These are phyloP conservation scores for Arthroderma sp. DNA, from an alignment of 2,329 filamentous ascomycete species.

Conservation along the genomic window DNA sequence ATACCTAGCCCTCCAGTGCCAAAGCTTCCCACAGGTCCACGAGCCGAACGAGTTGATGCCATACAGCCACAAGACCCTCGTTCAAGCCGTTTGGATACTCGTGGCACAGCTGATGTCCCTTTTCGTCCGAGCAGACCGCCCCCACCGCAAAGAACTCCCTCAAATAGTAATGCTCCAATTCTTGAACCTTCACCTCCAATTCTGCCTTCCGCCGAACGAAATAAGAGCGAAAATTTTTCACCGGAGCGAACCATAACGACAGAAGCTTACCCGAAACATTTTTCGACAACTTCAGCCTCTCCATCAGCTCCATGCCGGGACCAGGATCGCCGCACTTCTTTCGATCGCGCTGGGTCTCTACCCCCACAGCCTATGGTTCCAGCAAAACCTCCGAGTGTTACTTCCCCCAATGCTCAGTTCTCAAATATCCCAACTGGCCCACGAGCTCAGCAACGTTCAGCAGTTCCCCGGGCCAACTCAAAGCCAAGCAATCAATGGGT, in stretches of 20 bases:
- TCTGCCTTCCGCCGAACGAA: not conserved
- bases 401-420: constrained; percentile 24
- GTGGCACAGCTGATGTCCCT: constrained; percentile 16
- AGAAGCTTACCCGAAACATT: too few relatives aligned
- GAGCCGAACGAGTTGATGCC: constrained; percentile 24
- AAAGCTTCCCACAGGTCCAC: constrained; percentile 32
- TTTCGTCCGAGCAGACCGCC: constrained; percentile 15
- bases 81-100: constrained; percentile 16
- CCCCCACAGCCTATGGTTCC: constrained; percentile 2
- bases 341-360: constrained; percentile 1
- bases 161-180: constrained; percentile 18
- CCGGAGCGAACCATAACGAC: too few relatives aligned
- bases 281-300: too few relatives aligned
- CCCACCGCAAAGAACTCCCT: constrained; percentile 12
- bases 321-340: not conserved
- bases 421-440: constrained; percentile 29
- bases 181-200: constrained; percentile 7
- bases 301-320: not conserved
- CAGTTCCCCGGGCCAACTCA: constrained; percentile 18
- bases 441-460: constrained; percentile 24
- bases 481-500: constrained; percentile 29
- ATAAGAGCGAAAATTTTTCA: too few relatives aligned
- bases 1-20: constrained; percentile 1
- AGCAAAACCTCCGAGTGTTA: constrained; percentile 9
- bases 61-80: constrained; percentile 16